Evolutionary conservation across 495 filamentous ascomycete genomes (phyloP), one percentile per base, ranked within the genome.

Genomic region (Penicillium lagena): DNA sequence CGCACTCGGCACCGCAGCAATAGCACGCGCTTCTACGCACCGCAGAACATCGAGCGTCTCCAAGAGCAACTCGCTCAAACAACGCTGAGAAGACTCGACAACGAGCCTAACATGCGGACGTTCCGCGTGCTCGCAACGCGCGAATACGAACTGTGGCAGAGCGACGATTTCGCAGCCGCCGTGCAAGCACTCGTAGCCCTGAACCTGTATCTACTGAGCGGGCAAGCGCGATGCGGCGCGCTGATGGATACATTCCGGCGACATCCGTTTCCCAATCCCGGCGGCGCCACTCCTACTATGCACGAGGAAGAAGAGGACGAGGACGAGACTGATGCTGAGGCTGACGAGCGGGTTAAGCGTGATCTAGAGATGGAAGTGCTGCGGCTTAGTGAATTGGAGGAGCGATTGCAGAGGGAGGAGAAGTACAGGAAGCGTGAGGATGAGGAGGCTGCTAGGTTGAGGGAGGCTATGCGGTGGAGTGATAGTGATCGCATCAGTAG

Each of bases 81-180:
- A 2, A 47, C 47, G 31, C 42, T 60, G 7, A 44, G 40, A 11
- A 50, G 39, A 3, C 35, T 42, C 1, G 55, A 56, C 28, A 32
- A 47, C 11, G 59, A 63, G 38, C 35, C 43, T 0, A 34, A 54
- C 11, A 13, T 36, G 7, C 40, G 49, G 0, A 51, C 47, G 1
- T 63, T 66, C 50, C 55, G 56, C 10, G 42, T 64, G 3, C 41
- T 63, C 0, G 55, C 32, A 7, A 60, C 59, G 9, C 14, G 47
- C 6, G 64, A 67, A 29, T 65, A 56, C 31, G 56, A 67, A 27
- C 43, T 67, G 10, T 67, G 62, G 64, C 13, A 34, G 0, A 37
- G 44, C 22, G 30, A 36, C 4, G 62, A 59, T 32, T 65, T 63
- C 33, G 13, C 4, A 0, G 50, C 13, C 1, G 59, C 51, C 0